Percentiles rank a stretch among this genome's conserved stretches.
phyloP scores from a whole-genome alignment of 345 rosid species.

The Boechera stricta region DNA sequence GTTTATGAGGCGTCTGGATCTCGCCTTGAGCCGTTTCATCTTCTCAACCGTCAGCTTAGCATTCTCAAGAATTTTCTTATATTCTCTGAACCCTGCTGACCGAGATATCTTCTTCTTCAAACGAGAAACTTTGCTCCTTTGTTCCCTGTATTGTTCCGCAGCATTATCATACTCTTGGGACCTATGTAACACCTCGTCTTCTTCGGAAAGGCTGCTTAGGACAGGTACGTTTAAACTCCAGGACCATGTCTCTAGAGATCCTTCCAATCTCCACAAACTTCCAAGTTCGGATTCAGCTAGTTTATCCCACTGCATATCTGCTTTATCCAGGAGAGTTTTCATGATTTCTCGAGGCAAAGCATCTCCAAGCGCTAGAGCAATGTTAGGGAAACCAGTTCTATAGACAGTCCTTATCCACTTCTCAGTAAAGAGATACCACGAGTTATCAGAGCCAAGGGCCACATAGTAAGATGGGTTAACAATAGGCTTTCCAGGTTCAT shows the following conservation, averaged over 20 bases:
- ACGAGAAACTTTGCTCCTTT: slow-evolving; percentile 75
- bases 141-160: slow-evolving; percentile 65
- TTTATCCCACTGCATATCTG: slow-evolving; percentile 77
- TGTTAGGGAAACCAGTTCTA: slow-evolving; percentile 81
- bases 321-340: slow-evolving; percentile 64
- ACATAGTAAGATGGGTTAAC: slow-evolving; percentile 65
- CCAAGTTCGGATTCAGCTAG: slow-evolving; percentile 78
- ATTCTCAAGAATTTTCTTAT: slow-evolving; percentile 70
- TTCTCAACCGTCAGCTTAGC: slow-evolving; percentile 71
- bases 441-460: slow-evolving; percentile 96
- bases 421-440: slow-evolving; percentile 91
- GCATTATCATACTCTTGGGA: slow-evolving; percentile 69
- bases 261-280: slow-evolving; percentile 81
- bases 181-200: slow-evolving; percentile 63
- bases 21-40: slow-evolving; percentile 71
- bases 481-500: slow-evolving; percentile 47
- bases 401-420: slow-evolving; percentile 82
- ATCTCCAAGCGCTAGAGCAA: slow-evolving; percentile 65
- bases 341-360: slow-evolving; percentile 81
- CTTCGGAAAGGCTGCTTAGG: slow-evolving; percentile 78
- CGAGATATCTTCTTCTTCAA: slow-evolving; percentile 85
- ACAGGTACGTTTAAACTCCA: slow-evolving; percentile 98
- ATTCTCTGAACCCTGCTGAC: slow-evolving; percentile 81
- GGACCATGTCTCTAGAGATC: slow-evolving; percentile 95
- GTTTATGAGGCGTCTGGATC: slow-evolving; percentile 69